Evolutionary conservation across 139 green algal genomes (phyloP).

Genomic region (Penium margaritaceum): DNA sequence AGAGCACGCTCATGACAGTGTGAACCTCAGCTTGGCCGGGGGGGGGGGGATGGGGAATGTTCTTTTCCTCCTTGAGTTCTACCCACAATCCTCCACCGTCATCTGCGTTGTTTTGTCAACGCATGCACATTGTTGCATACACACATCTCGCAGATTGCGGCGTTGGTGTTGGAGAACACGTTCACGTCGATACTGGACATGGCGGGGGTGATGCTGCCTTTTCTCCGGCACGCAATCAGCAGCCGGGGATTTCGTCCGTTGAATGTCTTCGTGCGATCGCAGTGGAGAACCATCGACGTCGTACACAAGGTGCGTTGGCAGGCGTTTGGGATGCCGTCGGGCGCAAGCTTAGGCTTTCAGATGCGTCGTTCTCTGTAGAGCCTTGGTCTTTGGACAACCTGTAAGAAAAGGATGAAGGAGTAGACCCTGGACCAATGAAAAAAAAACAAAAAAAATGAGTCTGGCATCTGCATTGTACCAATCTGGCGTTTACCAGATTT

Average conservation of each 20-base stretch:
- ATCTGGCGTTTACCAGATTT: background rate
- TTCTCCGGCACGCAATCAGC: slow-evolving; percentile 42
- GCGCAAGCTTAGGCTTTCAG: background rate
- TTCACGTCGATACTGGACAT: slow-evolving; percentile 55
- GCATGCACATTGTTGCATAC: too few species aligned
- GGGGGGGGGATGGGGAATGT: too few species aligned
- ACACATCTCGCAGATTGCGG: slow-evolving; percentile 33
- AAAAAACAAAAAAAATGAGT: background rate
- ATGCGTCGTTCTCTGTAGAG: background rate
- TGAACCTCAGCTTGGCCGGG: too few species aligned
- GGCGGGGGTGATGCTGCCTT: slow-evolving; percentile 45
- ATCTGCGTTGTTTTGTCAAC: too few species aligned
- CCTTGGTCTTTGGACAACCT: too few species aligned
- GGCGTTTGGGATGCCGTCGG: background rate
- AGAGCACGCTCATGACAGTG: too few species aligned
- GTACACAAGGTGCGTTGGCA: slow-evolving; percentile 42
- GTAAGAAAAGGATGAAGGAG: too few species aligned
- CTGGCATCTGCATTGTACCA: background rate
- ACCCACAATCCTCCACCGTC: too few species aligned
- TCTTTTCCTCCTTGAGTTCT: too few species aligned
- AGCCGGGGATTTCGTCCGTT: slow-evolving; percentile 43
- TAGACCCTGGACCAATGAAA: background rate
- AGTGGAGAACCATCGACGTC: slow-evolving; percentile 63
- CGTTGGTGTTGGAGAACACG: slow-evolving; percentile 52
- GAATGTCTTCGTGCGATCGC: slow-evolving; percentile 82